Evolutionary conservation across 345 rosid genomes (phyloP), one percentile per base, ranked within the genome.

Genomic region (Pseudoturritis turrita): DNA sequence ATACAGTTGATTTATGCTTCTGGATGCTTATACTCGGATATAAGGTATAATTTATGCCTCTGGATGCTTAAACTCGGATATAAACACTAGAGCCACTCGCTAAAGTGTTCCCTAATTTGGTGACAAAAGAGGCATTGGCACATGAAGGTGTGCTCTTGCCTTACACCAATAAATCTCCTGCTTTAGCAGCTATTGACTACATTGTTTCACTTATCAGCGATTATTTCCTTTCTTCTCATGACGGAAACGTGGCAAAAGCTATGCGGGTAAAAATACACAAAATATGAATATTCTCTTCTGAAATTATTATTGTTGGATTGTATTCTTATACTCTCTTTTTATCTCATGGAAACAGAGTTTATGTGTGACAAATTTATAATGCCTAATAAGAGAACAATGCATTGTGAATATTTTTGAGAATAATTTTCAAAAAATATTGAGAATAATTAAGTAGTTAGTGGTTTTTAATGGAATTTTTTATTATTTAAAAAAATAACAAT

Each of bases 181-280:
- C 86, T 62, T 72, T 89, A 41, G 89, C 92, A 37, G 97, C 93
- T 6, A 60, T 91, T 11, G 96, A 91, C 73, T 91, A 84, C 73
- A 84, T 91, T 3, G 82, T 91, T 37, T 82, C 92, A 18, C 71
- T 88, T 15, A 85, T 80, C 84, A 84, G 96, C 58, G 80, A 89
- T 60, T 84, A 89, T n/a, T 91, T 89, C 26, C 49, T 91, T 54
- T 91, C 92, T 47, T 91, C 97, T 13, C 91, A 89, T 65, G 97
- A 96, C 0, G 96, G 97, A 76, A 91, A 91, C 86, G 86, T 91
- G 89, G 97, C 78, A 17, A 77, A 88, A 55, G 71, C 89, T 46
- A 78, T 91, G 88, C 87, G 81, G 88, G 93, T 82, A 55, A 54
- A 45, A 55, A 49, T 25, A 12, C 28, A 51, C 10, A 3, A 8